Conservation (phyloP, 2,329 filamentous ascomycete genomes). For the Cercospora berteroae region DNA sequence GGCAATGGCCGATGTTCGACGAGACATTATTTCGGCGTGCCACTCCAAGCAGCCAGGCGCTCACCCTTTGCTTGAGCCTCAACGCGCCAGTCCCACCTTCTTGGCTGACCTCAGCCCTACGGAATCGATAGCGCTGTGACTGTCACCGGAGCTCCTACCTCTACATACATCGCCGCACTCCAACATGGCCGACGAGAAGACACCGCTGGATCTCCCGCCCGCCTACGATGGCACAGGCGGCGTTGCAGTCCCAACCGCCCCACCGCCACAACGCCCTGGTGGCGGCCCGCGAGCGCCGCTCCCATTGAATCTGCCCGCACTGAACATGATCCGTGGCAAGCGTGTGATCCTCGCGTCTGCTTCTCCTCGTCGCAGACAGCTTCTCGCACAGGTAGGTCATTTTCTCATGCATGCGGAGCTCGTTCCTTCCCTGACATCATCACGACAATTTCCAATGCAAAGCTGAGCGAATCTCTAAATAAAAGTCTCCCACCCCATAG, state of each 20-base stretch:
- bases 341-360: constrained; percentile 86
- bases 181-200: constrained; percentile 36
- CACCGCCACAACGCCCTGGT: constrained; percentile 20
- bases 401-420: background rate
- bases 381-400: constrained; percentile 65
- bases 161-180: background rate
- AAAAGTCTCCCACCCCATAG: constrained; percentile 43
- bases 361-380: constrained; percentile 77
- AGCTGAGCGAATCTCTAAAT: constrained; percentile 23
- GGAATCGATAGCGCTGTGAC: background rate
- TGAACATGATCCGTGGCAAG: constrained; percentile 72
- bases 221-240: constrained; percentile 38
- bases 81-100: background rate
- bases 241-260: constrained; percentile 9
- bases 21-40: background rate
- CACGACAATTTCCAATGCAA: background rate
- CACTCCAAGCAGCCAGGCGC: background rate
- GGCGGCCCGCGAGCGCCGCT: constrained; percentile 52
- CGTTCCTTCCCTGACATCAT: too few relatives aligned
- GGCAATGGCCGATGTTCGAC: constrained; percentile 1
- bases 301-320: constrained; percentile 75
- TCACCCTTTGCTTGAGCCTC: background rate
- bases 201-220: constrained; percentile 45
- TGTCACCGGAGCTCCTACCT: background rate
- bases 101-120: background rate